Evolutionary conservation across 176 grass and related monocot genomes (phyloP).

Genomic region (Oryza meridionalis): DNA sequence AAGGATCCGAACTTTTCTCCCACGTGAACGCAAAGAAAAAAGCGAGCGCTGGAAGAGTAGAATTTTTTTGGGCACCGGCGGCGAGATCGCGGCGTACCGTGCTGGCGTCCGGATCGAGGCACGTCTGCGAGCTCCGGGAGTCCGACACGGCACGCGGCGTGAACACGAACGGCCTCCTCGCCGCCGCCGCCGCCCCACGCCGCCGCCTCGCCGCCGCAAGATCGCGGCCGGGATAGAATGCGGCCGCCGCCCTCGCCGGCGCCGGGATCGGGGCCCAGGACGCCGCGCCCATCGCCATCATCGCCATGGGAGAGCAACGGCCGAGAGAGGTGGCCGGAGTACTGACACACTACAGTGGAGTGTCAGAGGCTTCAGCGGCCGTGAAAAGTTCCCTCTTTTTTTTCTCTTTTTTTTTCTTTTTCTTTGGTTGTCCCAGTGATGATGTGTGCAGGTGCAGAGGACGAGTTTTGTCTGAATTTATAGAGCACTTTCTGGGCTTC

Average conservation of each 20-base stretch:
- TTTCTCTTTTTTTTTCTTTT: background rate
- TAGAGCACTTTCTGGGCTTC: background rate
- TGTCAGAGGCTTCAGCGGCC: slow-evolving; percentile 32
- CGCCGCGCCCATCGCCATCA: slow-evolving; percentile 54
- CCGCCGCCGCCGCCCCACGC: slow-evolving; percentile 24
- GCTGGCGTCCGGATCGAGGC: slow-evolving; percentile 96
- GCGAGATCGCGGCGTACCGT: slow-evolving; percentile 57
- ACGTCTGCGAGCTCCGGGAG: slow-evolving; percentile 82
- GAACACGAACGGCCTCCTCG: slow-evolving; percentile 51
- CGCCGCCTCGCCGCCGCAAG: slow-evolving; percentile 25
- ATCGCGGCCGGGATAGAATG: slow-evolving; percentile 13
- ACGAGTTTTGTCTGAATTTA: slow-evolving; percentile 35
- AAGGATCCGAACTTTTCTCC: background rate
- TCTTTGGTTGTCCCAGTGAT: background rate
- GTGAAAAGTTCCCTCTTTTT: slow-evolving; percentile 1
- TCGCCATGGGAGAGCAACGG: slow-evolving; percentile 54
- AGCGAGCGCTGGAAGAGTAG: background rate
- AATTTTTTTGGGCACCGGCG: no score
- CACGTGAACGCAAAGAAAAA: background rate
- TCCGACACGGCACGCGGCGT: slow-evolving; percentile 80
- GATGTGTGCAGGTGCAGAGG: background rate
- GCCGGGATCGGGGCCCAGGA: slow-evolving; percentile 32
- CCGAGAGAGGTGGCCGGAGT: background rate
- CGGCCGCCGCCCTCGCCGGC: background rate
- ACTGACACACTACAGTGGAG: slow-evolving; percentile 20